Percentiles rank a stretch among this genome's conserved stretches.
Evolutionary conservation across 352 stramenopile genomes (phyloP).

Genomic region (Phytophthora idaei): DNA sequence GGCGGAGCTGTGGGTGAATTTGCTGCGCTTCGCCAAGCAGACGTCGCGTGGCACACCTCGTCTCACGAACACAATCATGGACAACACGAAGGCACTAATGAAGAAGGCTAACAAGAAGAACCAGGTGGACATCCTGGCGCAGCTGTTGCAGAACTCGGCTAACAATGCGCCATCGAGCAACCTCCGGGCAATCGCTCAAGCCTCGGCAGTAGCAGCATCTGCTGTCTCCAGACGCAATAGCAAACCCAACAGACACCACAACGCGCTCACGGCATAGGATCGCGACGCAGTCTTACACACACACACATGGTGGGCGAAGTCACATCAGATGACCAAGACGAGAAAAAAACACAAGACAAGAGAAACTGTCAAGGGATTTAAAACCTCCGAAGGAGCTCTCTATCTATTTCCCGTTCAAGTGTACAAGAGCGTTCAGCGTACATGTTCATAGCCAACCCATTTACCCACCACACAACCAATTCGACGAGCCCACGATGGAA

Average conservation of each 20-base stretch:
- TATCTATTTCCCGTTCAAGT: conserved; percentile 44
- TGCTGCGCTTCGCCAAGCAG: conserved; percentile 71
- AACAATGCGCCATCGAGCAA: conserved; percentile 39
- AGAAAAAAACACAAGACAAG: conserved; percentile 47
- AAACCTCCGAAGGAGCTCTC: conserved; percentile 26
- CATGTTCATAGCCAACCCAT: conserved; percentile 37
- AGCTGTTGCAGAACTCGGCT: conserved; percentile 46
- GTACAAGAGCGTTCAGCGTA: conserved; percentile 35
- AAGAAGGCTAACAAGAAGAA: conserved; percentile 53
- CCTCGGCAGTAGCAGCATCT: conserved; percentile 38
- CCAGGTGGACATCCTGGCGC: conserved; percentile 50
- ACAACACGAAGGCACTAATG: conserved; percentile 38
- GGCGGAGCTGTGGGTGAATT: conserved; percentile 73
- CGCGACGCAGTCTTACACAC: conserved; percentile 2
- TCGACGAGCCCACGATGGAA: conserved; percentile 19
- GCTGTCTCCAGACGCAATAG: conserved; percentile 36
- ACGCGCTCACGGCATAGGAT: conserved; percentile 32
- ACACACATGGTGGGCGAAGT: conserved; percentile 16
- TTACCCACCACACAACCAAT: conserved; percentile 14
- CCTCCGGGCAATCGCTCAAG: conserved; percentile 40
- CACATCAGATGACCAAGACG: conserved; percentile 31
- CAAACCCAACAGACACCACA: conserved; percentile 28
- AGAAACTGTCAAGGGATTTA: conserved; percentile 21
- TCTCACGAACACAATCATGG: conserved; percentile 33
- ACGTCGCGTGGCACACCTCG: conserved; percentile 35